Percentiles rank a stretch among this genome's conserved stretches.
These are phyloP conservation scores for Capsicum rhomboideum DNA, from an alignment of 257 asterid species.

Conservation along the genomic window DNA sequence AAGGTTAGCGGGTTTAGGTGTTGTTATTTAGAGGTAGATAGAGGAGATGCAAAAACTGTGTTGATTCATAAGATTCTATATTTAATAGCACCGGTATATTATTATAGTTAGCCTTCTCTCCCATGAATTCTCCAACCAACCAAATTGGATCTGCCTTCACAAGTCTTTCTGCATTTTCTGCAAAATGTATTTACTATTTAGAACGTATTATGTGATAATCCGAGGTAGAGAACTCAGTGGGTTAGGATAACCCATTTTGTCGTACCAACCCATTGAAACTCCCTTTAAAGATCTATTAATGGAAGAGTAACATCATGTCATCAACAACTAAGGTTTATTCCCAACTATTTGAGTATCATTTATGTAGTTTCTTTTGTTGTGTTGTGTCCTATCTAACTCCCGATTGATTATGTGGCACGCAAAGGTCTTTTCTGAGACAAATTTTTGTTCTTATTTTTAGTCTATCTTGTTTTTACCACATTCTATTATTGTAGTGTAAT, in stretches of 20 bases:
- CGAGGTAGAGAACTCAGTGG: not conserved
- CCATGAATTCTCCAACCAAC: not conserved
- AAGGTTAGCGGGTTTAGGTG: not conserved
- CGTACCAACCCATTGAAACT: not conserved
- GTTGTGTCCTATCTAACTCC: not conserved
- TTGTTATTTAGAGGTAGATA: not conserved
- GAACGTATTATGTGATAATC: not conserved
- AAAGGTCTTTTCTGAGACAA: not conserved
- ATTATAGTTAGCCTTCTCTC: not conserved
- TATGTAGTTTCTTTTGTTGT: not conserved
- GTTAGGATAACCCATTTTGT: not conserved
- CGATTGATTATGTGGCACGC: not conserved
- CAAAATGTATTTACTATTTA: not conserved
- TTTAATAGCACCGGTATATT: not conserved
- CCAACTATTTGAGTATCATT: not conserved
- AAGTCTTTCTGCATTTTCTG: not conserved
- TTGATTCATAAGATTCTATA: not conserved
- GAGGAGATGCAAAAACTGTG: not conserved
- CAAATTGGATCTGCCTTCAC: not conserved
- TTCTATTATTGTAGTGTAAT: not conserved
- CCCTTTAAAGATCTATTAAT: not conserved
- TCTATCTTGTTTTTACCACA: not conserved
- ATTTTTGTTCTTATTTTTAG: not conserved
- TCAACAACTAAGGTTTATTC: not conserved
- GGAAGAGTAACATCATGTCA: not conserved